Evolutionary conservation across 805 yeast species (phyloP), one percentile per base, ranked within the genome.

Genomic region (Myxozyma vanderwaltii): DNA sequence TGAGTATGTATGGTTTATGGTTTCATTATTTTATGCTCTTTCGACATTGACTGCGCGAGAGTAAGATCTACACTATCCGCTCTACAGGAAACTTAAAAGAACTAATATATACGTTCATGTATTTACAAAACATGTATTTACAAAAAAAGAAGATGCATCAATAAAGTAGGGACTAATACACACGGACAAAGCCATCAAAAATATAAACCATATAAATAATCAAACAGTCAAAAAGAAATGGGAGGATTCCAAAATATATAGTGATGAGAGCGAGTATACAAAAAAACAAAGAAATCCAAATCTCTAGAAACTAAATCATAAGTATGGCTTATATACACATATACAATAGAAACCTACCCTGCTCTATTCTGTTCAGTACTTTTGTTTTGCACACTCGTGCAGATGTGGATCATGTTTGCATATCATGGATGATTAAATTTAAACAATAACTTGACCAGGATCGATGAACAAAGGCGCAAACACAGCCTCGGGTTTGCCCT

Each of bases 371-470:
- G 41, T 38, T 38, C n/a, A 6, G 33, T 38, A 33, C 36, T 33
- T 33, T 33, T 33, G 36, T 10, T 29, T 29, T 29, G 10, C 33
- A 6, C 10, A 29, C 33, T 29, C 10, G 10, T 29, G 10, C 33
- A 29, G 10, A 29, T 29, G 10, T 10, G 6, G 10, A 29, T 10
- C 33, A n/a, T n/a, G n/a, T n/a, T n/a, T n/a, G n/a, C n/a, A n/a
- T 10, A 29, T 29, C 10, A 6, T 29, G 33, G 10, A 29, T 29
- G 33, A 29, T 13, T 5, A 21, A 15, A 46, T 38, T 67, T 69
- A 72, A 43, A 72, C 70, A 40, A 72, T 61, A 35, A 72, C 70
- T 43, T 68, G 68, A 13, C 75, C 75, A 35, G 67, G 58, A 47
- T 72, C 75, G 38, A 72, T 58, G 41, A 58, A 67, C 21, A 59